These are phyloP conservation scores for Cytospora schulzeri DNA, from an alignment of 2,329 filamentous ascomycete species.

Conservation along the genomic window DNA sequence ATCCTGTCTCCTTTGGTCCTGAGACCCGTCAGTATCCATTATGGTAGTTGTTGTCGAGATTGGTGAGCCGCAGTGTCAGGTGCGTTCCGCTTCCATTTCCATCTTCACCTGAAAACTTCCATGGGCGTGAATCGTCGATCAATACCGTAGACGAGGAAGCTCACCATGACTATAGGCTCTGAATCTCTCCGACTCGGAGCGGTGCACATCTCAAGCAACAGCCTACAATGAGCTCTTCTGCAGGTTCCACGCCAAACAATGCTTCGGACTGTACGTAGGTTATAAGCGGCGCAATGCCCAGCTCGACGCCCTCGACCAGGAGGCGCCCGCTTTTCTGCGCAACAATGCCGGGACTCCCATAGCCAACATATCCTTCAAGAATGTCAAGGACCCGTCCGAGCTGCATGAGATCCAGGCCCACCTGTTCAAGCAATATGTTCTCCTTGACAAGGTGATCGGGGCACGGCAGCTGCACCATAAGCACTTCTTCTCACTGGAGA, in stretches of 20 bases:
- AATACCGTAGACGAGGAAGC: neutral
- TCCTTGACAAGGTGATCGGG: constrained; percentile 30
- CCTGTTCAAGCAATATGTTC: constrained; percentile 40
- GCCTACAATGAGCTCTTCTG: constrained; percentile 46
- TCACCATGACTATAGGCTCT: constrained; percentile 33
- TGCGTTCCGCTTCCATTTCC: neutral
- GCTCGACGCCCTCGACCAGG: constrained; percentile 41
- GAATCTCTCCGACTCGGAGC: constrained; percentile 40
- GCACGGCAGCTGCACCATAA: constrained; percentile 33
- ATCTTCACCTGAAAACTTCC: neutral
- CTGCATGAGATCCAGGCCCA: constrained; percentile 44
- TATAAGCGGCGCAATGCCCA: constrained; percentile 51
- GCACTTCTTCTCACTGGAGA: constrained; percentile 36
- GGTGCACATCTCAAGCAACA: constrained; percentile 40
- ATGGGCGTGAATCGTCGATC: neutral
- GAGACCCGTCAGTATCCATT: neutral
- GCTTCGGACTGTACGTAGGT: constrained; percentile 49
- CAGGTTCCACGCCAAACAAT: constrained; percentile 44
- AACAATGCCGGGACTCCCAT: constrained; percentile 38
- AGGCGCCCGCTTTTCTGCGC: constrained; percentile 42
- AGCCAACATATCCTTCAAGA: constrained; percentile 43
- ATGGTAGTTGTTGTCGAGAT: neutral
- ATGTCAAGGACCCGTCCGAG: constrained; percentile 40
- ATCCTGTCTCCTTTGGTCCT: no score
- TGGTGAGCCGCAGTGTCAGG: neutral